These are phyloP conservation scores for Funneliformis geosporum DNA, from an alignment of 192 early-diverging fungal species.

Conservation along the genomic window DNA sequence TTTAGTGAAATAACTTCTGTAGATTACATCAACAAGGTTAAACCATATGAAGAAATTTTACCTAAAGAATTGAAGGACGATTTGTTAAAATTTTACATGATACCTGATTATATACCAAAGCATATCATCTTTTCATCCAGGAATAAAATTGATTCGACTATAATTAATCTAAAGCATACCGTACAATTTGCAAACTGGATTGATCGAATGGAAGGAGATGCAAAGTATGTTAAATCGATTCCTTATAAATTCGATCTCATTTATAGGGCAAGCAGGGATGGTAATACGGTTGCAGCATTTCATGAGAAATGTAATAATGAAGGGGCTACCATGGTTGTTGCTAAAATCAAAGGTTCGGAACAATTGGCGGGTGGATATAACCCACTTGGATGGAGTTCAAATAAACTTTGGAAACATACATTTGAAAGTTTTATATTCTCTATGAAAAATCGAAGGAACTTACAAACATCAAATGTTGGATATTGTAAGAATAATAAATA, in stretches of 20 bases:
- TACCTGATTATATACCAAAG: neutral
- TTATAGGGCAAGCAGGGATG: neutral
- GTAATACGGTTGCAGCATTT: neutral
- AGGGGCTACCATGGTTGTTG: neutral
- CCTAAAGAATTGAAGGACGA: neutral
- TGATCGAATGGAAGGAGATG: too few species aligned
- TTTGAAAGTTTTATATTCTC: neutral
- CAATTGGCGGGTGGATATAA: neutral
- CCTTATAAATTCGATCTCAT: neutral
- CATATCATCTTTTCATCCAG: neutral
- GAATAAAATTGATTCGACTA: too few species aligned
- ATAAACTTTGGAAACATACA: neutral
- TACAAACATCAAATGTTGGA: neutral
- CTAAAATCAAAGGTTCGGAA: neutral
- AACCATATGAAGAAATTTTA: conserved; percentile 10
- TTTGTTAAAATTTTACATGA: neutral
- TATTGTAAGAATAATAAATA: too few species aligned
- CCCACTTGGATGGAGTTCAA: neutral
- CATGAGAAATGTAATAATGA: neutral
- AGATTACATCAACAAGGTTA: conserved; percentile 1
- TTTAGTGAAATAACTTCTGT: neutral
- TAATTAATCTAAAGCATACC: too few species aligned
- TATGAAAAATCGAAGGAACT: neutral
- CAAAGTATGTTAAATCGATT: too few species aligned
- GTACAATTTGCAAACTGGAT: too few species aligned